These are phyloP conservation scores for Fragilaria radians DNA, from an alignment of 108 stramenopile genomes.

Conservation along the genomic window DNA sequence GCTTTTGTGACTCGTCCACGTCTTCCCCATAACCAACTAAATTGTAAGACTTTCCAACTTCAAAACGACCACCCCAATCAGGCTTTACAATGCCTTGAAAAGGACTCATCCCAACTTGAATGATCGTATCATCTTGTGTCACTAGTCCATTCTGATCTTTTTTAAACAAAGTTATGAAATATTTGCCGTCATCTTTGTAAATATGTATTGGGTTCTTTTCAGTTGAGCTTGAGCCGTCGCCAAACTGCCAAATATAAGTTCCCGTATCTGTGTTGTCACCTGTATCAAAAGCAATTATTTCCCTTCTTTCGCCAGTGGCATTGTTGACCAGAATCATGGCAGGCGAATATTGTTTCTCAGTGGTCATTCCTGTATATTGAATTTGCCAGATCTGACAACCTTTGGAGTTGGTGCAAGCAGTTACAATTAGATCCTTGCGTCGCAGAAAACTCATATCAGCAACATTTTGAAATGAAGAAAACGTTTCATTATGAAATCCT, in stretches of 20 bases:
- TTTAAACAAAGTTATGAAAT: conserved; percentile 7
- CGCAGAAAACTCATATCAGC: conserved; percentile 26
- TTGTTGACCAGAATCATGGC: conserved; percentile 9
- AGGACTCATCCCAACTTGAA: conserved; percentile 14
- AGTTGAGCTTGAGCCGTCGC: conserved; percentile 7
- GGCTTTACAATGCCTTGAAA: conserved; percentile 7
- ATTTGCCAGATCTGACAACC: conserved; percentile 14
- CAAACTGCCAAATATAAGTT: conserved; percentile 20
- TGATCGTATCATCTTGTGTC: neutral
- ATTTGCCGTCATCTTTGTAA: conserved; percentile 2
- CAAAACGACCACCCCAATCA: conserved; percentile 10
- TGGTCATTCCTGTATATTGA: conserved; percentile 15
- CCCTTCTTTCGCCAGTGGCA: conserved; percentile 3
- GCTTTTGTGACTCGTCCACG: conserved; percentile 5
- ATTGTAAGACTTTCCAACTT: conserved; percentile 19
- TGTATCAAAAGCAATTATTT: conserved; percentile 17
- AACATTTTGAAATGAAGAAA: conserved; percentile 7
- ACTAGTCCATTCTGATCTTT: conserved; percentile 13
- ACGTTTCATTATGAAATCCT: neutral
- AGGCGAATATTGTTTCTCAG: conserved; percentile 11
- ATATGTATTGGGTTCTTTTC: conserved; percentile 5
- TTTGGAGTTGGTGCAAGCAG: conserved; percentile 1
- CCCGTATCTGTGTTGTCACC: conserved; percentile 17
- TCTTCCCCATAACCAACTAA: conserved; percentile 19
- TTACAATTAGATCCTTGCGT: conserved; percentile 16